Percentiles rank a stretch among this genome's conserved stretches.
Evolutionary conservation across 345 rosid genomes (phyloP).

Genomic region (Angophora floribunda): DNA sequence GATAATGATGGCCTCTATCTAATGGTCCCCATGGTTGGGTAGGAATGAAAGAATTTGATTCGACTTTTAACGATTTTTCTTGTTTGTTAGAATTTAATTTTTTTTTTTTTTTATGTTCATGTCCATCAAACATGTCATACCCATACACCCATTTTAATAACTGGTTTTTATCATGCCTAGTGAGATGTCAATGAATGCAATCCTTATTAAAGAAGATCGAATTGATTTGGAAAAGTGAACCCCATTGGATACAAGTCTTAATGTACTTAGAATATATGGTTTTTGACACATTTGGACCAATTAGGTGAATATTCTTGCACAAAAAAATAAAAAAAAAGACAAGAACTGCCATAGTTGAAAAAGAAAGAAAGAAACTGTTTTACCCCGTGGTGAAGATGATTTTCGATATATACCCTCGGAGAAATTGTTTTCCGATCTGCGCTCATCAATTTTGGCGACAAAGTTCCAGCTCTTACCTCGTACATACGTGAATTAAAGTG

Average conservation of each 20-base stretch:
- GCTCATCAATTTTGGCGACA: no score
- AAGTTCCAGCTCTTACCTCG: no score
- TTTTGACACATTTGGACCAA: not conserved
- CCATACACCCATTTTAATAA: fast-evolving
- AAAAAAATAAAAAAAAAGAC: not conserved
- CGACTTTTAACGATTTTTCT: not conserved
- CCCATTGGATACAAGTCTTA: not conserved
- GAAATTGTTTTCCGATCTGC: no score
- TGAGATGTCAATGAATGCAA: fast-evolving
- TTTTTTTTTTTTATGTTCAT: no score
- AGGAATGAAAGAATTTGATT: not conserved
- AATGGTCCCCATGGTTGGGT: not conserved
- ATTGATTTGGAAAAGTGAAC: not conserved
- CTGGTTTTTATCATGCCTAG: not conserved
- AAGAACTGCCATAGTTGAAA: not conserved
- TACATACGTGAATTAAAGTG: not conserved
- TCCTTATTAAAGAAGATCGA: not conserved
- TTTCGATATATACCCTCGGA: no score
- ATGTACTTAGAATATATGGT: not conserved
- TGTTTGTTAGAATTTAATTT: no score
- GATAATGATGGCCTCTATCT: not conserved
- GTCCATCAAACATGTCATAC: not conserved
- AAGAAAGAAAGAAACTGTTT: not conserved
- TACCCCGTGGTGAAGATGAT: not conserved
- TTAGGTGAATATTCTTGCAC: fast-evolving